Evolutionary conservation across 1,284 basidiomycete genomes (phyloP).

Genomic region (Rhodotorula sp.): DNA sequence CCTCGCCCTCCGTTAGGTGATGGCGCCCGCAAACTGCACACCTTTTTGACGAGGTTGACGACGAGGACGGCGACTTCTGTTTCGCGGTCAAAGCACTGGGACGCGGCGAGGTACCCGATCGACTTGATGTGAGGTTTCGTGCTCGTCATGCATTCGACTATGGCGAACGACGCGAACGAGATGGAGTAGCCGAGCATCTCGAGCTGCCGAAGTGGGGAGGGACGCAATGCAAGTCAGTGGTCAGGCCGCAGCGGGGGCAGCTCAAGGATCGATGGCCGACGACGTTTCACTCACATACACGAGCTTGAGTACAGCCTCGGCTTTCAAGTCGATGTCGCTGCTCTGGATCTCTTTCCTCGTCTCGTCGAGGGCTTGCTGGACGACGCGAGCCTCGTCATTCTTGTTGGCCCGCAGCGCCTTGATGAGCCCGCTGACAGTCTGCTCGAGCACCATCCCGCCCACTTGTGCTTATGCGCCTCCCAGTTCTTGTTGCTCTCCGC

Average conservation of each 20-base stretch:
- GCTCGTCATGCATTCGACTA: constrained; percentile 97
- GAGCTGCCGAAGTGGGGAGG: constrained; percentile 57
- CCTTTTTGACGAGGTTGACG: constrained; percentile 97
- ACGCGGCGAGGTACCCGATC: constrained; percentile 92
- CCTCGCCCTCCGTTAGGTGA: not conserved
- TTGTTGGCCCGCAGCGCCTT: constrained; percentile 49
- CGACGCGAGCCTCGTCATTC: constrained; percentile 52
- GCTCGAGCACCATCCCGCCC: not conserved
- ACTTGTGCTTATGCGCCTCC: not conserved
- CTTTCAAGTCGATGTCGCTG: constrained; percentile 96
- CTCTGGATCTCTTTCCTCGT: constrained; percentile 86
- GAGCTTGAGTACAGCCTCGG: constrained; percentile 90
- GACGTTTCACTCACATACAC: constrained; percentile 74
- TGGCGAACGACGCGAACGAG: constrained; percentile 85
- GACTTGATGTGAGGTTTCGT: constrained; percentile 87
- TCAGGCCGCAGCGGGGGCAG: not conserved
- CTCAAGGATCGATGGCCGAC: too few species aligned
- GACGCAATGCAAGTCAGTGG: not conserved
- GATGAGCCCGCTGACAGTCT: constrained; percentile 36
- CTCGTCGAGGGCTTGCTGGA: constrained; percentile 59
- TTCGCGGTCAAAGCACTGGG: constrained; percentile 87
- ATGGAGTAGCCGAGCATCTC: constrained; percentile 92
- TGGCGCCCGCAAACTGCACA: too few species aligned
- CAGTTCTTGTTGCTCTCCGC: not conserved
- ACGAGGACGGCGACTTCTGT: constrained; percentile 98